A percentile compares a stretch with the other conserved stretches of the same genome.
Conservation (phyloP, 805 yeast species). For the Pichia manshurica region DNA sequence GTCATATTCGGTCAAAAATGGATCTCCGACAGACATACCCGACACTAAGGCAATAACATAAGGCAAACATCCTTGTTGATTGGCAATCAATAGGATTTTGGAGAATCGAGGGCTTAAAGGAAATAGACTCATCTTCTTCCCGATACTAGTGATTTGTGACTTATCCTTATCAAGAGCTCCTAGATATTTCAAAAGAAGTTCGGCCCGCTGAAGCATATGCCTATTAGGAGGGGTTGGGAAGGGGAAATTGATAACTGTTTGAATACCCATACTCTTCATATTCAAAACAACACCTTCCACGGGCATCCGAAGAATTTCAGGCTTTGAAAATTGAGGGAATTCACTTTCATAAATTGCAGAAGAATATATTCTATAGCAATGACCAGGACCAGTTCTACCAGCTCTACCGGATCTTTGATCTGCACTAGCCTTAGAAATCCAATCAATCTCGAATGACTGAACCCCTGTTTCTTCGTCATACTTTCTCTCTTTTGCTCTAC, state of each 20-base stretch:
- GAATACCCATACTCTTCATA: constrained; percentile 97
- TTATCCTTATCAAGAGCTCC: constrained; percentile 68
- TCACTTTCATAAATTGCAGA: constrained; percentile 90
- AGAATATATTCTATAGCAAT: constrained; percentile 85
- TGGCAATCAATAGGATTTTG: constrained; percentile 81
- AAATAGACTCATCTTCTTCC: constrained; percentile 80
- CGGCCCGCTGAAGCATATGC: constrained; percentile 53
- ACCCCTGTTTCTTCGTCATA: constrained; percentile 81
- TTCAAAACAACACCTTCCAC: constrained; percentile 91
- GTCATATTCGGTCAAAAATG: constrained; percentile 72
- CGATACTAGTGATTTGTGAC: constrained; percentile 61
- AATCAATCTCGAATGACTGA: constrained; percentile 83
- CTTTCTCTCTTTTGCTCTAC: constrained; percentile 84
- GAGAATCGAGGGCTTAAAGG: constrained; percentile 94
- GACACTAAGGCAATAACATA: constrained; percentile 90
- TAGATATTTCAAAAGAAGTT: constrained; percentile 56
- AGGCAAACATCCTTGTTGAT: constrained; percentile 79
- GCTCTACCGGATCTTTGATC: constrained; percentile 82
- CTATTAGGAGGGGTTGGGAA: constrained; percentile 88
- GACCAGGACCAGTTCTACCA: constrained; percentile 97
- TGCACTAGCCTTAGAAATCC: constrained; percentile 95
- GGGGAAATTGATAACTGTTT: constrained; percentile 84
- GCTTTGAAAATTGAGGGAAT: constrained; percentile 74
- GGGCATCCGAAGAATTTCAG: constrained; percentile 93
- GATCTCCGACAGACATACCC: constrained; percentile 90